These are phyloP conservation scores for Linnemannia elongata DNA, from an alignment of 192 early-diverging fungal species.

Conservation along the genomic window DNA sequence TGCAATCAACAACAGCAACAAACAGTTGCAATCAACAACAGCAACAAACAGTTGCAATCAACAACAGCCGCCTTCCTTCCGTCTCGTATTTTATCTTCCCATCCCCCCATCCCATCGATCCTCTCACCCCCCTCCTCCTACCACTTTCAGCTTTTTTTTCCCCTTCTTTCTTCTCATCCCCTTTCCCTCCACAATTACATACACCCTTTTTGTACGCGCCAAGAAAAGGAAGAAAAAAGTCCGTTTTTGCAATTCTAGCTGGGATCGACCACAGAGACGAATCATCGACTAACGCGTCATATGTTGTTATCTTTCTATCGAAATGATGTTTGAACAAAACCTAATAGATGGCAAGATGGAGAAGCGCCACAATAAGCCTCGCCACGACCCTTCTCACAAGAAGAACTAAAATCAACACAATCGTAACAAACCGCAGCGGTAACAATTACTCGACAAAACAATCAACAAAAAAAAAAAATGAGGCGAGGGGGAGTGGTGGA, in stretches of 20 bases:
- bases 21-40: too few relatives aligned
- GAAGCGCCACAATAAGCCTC: conserved; percentile 20
- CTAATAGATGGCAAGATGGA: conserved; percentile 1
- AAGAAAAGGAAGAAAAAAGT: too few relatives aligned
- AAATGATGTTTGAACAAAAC: too few relatives aligned
- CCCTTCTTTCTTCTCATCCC: background rate
- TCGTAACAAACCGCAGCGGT: background rate
- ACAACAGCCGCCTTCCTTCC: background rate
- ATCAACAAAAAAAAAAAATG: background rate
- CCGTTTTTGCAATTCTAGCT: background rate
- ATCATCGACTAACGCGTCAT: background rate
- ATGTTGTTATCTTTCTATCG: background rate
- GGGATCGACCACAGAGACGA: background rate
- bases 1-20: too few relatives aligned
- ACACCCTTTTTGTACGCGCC: background rate
- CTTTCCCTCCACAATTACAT: too few relatives aligned
- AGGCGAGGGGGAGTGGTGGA: too few relatives aligned
- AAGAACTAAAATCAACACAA: background rate
- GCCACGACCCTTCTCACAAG: conserved; percentile 5
- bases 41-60: too few relatives aligned
- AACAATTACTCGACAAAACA: background rate
- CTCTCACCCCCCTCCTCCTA: background rate
- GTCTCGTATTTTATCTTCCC: background rate
- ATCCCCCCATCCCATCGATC: background rate
- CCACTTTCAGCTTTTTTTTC: background rate